Conservation (phyloP, 1,139 yeast species). For the Suhomyces choctaworum region DNA sequence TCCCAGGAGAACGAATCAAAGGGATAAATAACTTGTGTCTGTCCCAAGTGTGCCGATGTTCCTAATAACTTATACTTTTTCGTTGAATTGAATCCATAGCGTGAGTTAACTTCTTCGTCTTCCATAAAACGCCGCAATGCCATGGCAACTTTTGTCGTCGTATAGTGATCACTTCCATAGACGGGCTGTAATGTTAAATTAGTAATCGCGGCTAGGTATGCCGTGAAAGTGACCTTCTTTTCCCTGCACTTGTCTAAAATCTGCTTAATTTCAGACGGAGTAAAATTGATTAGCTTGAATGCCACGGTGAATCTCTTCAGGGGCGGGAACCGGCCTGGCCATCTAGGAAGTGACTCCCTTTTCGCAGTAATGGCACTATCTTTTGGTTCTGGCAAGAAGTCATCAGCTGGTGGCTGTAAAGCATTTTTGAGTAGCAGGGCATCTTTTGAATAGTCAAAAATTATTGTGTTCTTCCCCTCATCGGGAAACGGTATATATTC, state of each 20-base stretch:
- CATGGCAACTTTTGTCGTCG: constrained; percentile 34
- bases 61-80: constrained; percentile 33
- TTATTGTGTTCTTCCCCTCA: constrained; percentile 13
- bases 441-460: constrained; percentile 27
- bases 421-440: constrained; percentile 23
- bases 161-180: constrained; percentile 25
- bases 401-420: constrained; percentile 40
- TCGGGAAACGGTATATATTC: constrained; percentile 19
- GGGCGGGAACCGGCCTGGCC: constrained; percentile 38
- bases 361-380: constrained; percentile 1
- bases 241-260: constrained; percentile 32
- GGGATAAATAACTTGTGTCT: constrained; percentile 34
- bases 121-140: constrained; percentile 34
- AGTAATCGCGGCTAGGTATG: constrained; percentile 31
- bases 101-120: constrained; percentile 18
- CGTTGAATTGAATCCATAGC: constrained; percentile 22
- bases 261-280: constrained; percentile 24
- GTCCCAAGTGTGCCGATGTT: constrained; percentile 36
- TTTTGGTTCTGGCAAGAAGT: constrained; percentile 19
- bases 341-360: constrained; percentile 19
- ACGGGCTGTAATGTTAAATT: constrained; percentile 33
- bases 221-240: constrained; percentile 36
- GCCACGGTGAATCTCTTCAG: constrained; percentile 23
- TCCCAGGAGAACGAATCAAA: constrained; percentile 39
- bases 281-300: constrained; percentile 35